Evolutionary conservation across 2,329 filamentous ascomycete genomes (phyloP).

Genomic region (Acarospora socialis): DNA sequence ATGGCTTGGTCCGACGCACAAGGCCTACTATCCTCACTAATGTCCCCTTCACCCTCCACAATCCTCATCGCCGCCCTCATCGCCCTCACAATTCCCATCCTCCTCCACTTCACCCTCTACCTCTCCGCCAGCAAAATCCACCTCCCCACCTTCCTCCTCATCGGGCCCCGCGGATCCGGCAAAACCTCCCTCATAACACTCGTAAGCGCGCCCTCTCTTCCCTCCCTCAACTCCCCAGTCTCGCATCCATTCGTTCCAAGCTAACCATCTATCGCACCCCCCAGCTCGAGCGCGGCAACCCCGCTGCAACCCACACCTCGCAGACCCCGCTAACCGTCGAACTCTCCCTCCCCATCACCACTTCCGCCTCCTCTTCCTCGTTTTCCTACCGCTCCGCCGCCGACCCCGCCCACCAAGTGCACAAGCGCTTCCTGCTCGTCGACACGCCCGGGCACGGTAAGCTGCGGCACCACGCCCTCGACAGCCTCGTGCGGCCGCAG

Average conservation of each 20-base stretch:
- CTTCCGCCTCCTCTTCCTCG: conserved; percentile 41
- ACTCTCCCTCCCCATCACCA: conserved; percentile 39
- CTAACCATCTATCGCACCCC: too few species aligned
- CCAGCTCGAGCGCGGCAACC: conserved; percentile 27
- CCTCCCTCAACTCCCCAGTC: too few species aligned
- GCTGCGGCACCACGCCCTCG: conserved; percentile 57
- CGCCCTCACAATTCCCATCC: conserved; percentile 56
- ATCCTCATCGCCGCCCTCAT: conserved; percentile 57
- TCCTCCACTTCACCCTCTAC: conserved; percentile 65
- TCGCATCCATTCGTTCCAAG: too few species aligned
- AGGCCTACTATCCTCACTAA: conserved; percentile 7
- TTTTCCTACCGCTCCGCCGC: conserved; percentile 52
- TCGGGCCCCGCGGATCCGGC: conserved; percentile 68
- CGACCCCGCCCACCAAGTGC: conserved; percentile 42
- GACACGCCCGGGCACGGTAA: conserved; percentile 96
- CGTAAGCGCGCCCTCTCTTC: too few species aligned
- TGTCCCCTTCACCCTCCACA: conserved; percentile 18
- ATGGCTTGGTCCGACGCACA: conserved; percentile 9
- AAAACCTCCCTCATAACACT: conserved; percentile 83
- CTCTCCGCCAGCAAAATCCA: conserved; percentile 49
- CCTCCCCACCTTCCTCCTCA: conserved; percentile 62
- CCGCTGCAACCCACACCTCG: conserved; percentile 44
- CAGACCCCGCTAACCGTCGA: conserved; percentile 44
- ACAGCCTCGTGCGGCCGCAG: conserved; percentile 32
- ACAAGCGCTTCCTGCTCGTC: conserved; percentile 59